A percentile compares a stretch with the other conserved stretches of the same genome.
These are phyloP conservation scores for Phaeolepiota aurea DNA, from an alignment of 768 basidiomycete species.

Conservation along the genomic window DNA sequence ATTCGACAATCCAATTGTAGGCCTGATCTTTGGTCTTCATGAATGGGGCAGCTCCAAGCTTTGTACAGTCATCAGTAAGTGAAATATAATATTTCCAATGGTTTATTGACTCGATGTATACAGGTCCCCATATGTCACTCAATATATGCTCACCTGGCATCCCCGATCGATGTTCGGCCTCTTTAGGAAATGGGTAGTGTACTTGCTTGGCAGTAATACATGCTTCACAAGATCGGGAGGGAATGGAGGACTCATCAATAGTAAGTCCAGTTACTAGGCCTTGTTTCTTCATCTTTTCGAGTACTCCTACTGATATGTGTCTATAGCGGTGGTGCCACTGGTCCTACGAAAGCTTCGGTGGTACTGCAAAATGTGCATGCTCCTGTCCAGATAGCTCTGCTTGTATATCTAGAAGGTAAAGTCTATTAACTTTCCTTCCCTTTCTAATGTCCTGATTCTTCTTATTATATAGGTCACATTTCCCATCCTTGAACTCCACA, in stretches of 20 bases:
- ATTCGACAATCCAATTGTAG: slow-evolving; percentile 8
- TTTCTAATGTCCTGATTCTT: slow-evolving; percentile 7
- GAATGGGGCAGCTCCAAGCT: slow-evolving; percentile 7
- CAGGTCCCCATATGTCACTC: slow-evolving; percentile 23
- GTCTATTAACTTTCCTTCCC: slow-evolving; percentile 4
- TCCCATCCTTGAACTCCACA: slow-evolving; percentile 7
- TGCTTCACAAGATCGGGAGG: slow-evolving; percentile 16
- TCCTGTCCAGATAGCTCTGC: slow-evolving; percentile 4
- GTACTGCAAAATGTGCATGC: slow-evolving; percentile 5
- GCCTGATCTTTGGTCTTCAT: slow-evolving; percentile 11
- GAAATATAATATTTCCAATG: slow-evolving; percentile 17
- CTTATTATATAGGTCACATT: slow-evolving; percentile 7
- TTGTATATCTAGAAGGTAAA: slow-evolving; percentile 12
- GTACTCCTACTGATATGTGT: slow-evolving; percentile 13
- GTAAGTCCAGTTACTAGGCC: slow-evolving; percentile 13
- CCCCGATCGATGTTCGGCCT: slow-evolving; percentile 13
- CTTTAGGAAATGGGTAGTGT: slow-evolving; percentile 19
- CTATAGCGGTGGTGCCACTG: slow-evolving; percentile 17
- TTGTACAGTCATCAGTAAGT: slow-evolving; percentile 13
- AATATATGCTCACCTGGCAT: slow-evolving; percentile 11
- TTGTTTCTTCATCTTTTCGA: slow-evolving; percentile 10
- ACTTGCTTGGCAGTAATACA: slow-evolving; percentile 27
- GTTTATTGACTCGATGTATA: slow-evolving; percentile 11
- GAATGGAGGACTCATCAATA: slow-evolving; percentile 9
- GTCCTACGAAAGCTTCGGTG: slow-evolving; percentile 14